Conservation (phyloP, 306 rosid species). For the Inga leiocalycina region DNA sequence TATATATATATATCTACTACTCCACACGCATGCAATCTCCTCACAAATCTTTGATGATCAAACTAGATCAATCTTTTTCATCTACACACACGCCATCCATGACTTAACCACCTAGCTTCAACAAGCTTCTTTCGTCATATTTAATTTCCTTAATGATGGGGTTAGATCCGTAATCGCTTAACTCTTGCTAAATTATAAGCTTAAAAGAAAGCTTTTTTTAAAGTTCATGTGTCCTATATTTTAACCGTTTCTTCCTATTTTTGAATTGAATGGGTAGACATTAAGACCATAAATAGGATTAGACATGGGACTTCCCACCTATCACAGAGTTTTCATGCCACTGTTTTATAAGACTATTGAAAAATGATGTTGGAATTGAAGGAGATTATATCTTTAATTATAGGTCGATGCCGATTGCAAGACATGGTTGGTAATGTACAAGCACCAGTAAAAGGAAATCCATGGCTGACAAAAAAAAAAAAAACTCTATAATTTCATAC, state of each 20-base stretch:
- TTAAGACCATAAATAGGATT: too few relatives aligned
- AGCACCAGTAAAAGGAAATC: neutral
- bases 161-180: neutral
- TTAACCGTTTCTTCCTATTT: too few relatives aligned
- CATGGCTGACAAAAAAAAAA: neutral
- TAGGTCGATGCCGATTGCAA: neutral
- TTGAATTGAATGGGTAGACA: too few relatives aligned
- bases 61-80: neutral
- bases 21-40: neutral
- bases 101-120: neutral
- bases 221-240: too few relatives aligned
- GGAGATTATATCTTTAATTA: too few relatives aligned
- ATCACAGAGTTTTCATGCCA: too few relatives aligned
- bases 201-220: too few relatives aligned
- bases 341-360: too few relatives aligned
- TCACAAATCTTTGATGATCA: slow-evolving; percentile 4
- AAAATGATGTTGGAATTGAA: too few relatives aligned
- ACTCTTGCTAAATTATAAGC: too few relatives aligned
- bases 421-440: neutral
- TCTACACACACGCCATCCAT: neutral
- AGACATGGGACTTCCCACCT: too few relatives aligned
- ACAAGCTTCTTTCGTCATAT: neutral
- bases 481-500: neutral
- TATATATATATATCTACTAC: neutral
- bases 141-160: neutral